Conservation (phyloP, 257 asterid species). For the Jacaranda mimosifolia region DNA sequence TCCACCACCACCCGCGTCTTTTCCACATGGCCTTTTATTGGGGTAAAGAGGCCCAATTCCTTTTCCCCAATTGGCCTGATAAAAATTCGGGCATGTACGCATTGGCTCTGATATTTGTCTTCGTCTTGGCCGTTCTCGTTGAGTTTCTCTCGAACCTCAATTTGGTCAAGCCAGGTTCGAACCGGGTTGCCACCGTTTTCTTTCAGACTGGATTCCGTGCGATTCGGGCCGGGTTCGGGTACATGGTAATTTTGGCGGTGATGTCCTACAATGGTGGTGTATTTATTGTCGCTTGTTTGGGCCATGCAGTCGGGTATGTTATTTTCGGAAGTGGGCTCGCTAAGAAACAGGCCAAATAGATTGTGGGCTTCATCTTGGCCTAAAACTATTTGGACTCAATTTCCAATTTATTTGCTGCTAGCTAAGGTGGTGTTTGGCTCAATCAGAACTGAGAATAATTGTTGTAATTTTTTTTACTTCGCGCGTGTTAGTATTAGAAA, state of each 20-base stretch:
- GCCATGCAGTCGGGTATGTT: slow-evolving; percentile 73
- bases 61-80: slow-evolving; percentile 62
- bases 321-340: slow-evolving; percentile 61
- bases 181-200: slow-evolving; percentile 51
- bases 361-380: slow-evolving; percentile 14
- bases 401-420: neutral
- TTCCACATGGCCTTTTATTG: slow-evolving; percentile 53
- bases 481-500: no score
- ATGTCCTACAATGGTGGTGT: slow-evolving; percentile 82
- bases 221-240: slow-evolving; percentile 77
- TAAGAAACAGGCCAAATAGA: slow-evolving; percentile 40
- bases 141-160: slow-evolving; percentile 63
- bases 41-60: slow-evolving; percentile 56
- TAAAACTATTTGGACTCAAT: neutral
- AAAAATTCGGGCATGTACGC: slow-evolving; percentile 70
- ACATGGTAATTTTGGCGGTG: slow-evolving; percentile 77
- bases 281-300: slow-evolving; percentile 68
- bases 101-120: slow-evolving; percentile 61
- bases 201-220: slow-evolving; percentile 67
- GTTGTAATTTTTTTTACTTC: neutral
- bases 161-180: slow-evolving; percentile 64
- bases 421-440: neutral
- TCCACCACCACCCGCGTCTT: slow-evolving; percentile 42
- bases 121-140: slow-evolving; percentile 59
- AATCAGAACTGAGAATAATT: neutral